Evolutionary conservation across 441 rosid species (phyloP), one percentile per base, ranked within the genome.

Genomic region (Daphne laureola): DNA sequence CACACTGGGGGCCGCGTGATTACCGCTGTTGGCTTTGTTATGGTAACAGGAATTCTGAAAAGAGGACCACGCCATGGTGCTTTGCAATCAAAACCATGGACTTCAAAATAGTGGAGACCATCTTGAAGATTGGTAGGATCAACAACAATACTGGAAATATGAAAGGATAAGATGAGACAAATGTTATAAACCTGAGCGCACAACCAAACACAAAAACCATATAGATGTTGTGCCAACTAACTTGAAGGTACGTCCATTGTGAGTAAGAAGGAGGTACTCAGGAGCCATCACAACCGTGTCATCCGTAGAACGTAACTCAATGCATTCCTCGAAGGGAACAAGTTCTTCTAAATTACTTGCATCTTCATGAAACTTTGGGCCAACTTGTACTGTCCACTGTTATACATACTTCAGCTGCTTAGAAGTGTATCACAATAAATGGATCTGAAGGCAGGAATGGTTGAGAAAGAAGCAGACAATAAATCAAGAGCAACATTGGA

Each of bases 241-340:
- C 99, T 87, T 94, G 95, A 94, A 90, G 83, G 77, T 84, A 21
- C 98, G 92, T 50, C 98, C 98, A 8, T 94, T 94, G 64, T 88
- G 70, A 51, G 96, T 81, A 61, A 94, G 96, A 66, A 87, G 91
- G 68, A 90, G 83, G 74, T 79, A 87, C 50, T 88, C 96, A 41
- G 99, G 96, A 72, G 82, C 76, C 72, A 73, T 80, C 61, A 88
- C 89, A 66, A 88, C 79, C 47, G 77, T 64, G 66, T 79, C 79
- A 14, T 77, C 83, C 51, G 84, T 82, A 59, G 98, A 88, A 51
- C 68, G 82, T 65, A 94, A 69, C 76, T 86, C 83, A 64, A 94
- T 67, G 64, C 89, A 88, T 68, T 94, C 98, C 83, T 88, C 96
- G 61, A 90, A 90, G 27, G 96, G 98, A 62, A 86, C 96, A 77